A percentile compares a stretch with the other conserved stretches of the same genome.
phyloP scores from a whole-genome alignment of 2,329 filamentous ascomycete genomes.

The Xylariaceae sp. region DNA sequence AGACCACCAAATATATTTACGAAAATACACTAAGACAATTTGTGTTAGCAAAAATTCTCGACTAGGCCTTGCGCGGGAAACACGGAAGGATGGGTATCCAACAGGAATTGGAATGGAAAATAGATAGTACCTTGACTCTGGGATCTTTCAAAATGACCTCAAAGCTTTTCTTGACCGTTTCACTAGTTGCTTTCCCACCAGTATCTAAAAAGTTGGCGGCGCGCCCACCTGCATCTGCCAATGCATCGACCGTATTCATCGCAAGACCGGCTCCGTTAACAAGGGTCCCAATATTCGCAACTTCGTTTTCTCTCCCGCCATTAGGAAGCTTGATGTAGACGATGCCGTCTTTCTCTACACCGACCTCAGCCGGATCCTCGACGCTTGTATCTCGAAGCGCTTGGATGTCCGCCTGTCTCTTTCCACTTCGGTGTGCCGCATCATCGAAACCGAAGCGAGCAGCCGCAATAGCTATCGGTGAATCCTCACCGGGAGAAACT shows the following conservation, averaged over 20 bases:
- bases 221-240: conserved; percentile 63
- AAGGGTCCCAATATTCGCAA: conserved; percentile 67
- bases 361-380: conserved; percentile 56
- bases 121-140: conserved; percentile 63
- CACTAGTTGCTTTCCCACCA: conserved; percentile 80
- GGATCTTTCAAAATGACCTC: conserved; percentile 68
- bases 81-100: background rate
- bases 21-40: conserved; percentile 38
- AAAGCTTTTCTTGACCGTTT: conserved; percentile 77
- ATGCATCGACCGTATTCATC: conserved; percentile 86
- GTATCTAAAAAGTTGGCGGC: conserved; percentile 87
- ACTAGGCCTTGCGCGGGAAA: background rate
- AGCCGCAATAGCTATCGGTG: conserved; percentile 46
- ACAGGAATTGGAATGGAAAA: too few species aligned
- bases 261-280: conserved; percentile 88
- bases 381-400: conserved; percentile 48
- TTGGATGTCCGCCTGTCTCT: conserved; percentile 62
- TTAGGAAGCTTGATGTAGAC: conserved; percentile 65
- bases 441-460: conserved; percentile 68
- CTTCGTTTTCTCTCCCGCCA: conserved; percentile 36
- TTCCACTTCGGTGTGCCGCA: conserved; percentile 61
- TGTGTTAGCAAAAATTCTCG: background rate
- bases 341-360: conserved; percentile 69
- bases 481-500: conserved; percentile 34
- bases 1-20: conserved; percentile 59